Conservation (phyloP, 208 protist genomes). For the Tritrichomonas foetus region DNA sequence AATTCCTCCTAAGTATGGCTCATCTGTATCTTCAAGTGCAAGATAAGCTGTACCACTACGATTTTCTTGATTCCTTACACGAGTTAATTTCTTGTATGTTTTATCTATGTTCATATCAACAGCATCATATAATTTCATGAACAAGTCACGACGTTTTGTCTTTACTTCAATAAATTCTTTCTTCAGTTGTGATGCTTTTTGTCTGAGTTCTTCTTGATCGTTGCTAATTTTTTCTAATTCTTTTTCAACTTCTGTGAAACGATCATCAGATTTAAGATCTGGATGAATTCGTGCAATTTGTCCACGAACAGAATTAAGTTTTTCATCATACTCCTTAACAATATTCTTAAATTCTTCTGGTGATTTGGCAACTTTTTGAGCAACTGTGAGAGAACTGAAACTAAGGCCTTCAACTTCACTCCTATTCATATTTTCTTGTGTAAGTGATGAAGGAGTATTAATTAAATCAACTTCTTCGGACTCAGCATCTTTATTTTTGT, state of each 20-base stretch:
- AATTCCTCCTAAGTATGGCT: constrained; percentile 54
- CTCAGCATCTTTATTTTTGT: constrained; percentile 1
- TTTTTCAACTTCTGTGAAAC: not conserved
- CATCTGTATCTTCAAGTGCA: not conserved
- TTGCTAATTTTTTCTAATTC: not conserved
- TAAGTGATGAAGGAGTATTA: not conserved
- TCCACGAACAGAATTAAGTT: not conserved
- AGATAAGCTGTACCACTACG: not conserved
- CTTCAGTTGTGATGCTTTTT: not conserved
- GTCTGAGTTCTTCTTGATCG: not conserved
- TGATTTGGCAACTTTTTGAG: not conserved
- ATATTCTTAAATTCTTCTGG: not conserved
- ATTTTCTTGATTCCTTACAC: not conserved
- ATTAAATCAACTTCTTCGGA: not conserved
- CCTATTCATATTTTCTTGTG: not conserved
- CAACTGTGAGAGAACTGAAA: not conserved
- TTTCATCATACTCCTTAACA: not conserved
- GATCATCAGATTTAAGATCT: constrained; percentile 26
- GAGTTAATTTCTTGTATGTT: constrained; percentile 49
- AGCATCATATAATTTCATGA: constrained; percentile 49
- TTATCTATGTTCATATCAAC: constrained; percentile 33
- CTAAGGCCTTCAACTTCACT: not conserved
- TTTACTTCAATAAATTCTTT: constrained; percentile 41
- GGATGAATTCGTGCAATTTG: constrained; percentile 1
- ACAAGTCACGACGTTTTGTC: constrained; percentile 45